Conservation (phyloP, 1,284 basidiomycete species). For the Gomphus sp. region DNA sequence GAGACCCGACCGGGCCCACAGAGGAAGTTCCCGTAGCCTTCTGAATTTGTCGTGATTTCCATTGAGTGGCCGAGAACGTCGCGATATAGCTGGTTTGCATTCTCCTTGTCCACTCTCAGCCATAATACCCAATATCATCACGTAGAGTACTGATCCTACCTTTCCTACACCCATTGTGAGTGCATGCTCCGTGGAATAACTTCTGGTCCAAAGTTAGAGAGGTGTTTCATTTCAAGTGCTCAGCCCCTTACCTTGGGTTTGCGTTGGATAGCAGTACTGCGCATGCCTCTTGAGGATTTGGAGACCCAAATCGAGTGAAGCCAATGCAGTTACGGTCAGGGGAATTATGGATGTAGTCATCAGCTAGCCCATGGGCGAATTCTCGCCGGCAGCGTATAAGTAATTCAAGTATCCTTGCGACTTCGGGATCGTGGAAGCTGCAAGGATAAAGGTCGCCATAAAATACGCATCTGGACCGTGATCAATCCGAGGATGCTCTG, state of each 20-base stretch:
- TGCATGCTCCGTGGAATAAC: constrained; percentile 23
- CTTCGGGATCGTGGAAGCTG: constrained; percentile 49
- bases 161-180: constrained; percentile 56
- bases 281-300: constrained; percentile 37
- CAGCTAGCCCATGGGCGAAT: constrained; percentile 53
- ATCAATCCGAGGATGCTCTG: neutral
- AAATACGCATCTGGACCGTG: constrained; percentile 66
- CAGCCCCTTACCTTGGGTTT: constrained; percentile 24
- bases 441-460: constrained; percentile 84
- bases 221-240: neutral
- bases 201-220: neutral
- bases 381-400: constrained; percentile 52
- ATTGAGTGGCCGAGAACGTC: constrained; percentile 38
- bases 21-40: constrained; percentile 54
- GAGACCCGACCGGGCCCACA: constrained; percentile 43
- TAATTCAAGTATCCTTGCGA: constrained; percentile 37
- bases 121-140: neutral
- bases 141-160: constrained; percentile 26
- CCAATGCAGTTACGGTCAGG: constrained; percentile 50
- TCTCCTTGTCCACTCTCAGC: neutral
- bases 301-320: constrained; percentile 53
- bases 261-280: constrained; percentile 57
- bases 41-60: constrained; percentile 31
- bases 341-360: constrained; percentile 45
- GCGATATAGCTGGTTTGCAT: constrained; percentile 23